Conservation (phyloP, 345 rosid genomes). For the Citrus reticulata region DNA sequence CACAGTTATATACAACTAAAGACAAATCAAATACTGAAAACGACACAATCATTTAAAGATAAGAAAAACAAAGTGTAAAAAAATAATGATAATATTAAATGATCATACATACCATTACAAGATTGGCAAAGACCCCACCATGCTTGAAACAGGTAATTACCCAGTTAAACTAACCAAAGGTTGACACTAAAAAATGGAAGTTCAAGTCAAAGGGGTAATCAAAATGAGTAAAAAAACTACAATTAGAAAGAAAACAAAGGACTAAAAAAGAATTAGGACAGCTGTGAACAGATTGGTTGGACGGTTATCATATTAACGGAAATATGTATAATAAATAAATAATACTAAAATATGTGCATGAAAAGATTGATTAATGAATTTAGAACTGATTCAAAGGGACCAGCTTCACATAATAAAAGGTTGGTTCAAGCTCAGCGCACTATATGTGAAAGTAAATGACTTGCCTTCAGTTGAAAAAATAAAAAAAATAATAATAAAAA, state of each 20-base stretch:
- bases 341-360: not conserved
- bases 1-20: slow-evolving; percentile 3
- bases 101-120: slow-evolving; percentile 1
- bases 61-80: not conserved
- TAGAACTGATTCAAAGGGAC: slow-evolving; percentile 14
- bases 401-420: not conserved
- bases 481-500: not conserved
- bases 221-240: not conserved
- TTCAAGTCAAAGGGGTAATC: slow-evolving; percentile 40
- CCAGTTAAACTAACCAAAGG: slow-evolving; percentile 9
- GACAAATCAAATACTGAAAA: slow-evolving; percentile 12
- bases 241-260: not conserved
- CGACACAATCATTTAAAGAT: not conserved
- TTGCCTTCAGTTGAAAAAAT: not conserved
- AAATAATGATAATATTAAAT: not conserved
- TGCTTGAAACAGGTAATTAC: slow-evolving; percentile 9
- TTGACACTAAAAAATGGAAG: slow-evolving; percentile 23
- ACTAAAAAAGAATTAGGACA: not conserved
- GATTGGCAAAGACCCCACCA: slow-evolving; percentile 28
- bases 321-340: not conserved
- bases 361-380: not conserved
- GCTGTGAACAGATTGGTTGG: slow-evolving; percentile 39
- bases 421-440: slow-evolving; percentile 19
- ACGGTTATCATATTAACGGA: slow-evolving; percentile 23
- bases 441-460: slow-evolving; percentile 28